These are phyloP conservation scores for Colletotrichum magnum DNA, from an alignment of 2,329 filamentous ascomycete species.

Conservation along the genomic window DNA sequence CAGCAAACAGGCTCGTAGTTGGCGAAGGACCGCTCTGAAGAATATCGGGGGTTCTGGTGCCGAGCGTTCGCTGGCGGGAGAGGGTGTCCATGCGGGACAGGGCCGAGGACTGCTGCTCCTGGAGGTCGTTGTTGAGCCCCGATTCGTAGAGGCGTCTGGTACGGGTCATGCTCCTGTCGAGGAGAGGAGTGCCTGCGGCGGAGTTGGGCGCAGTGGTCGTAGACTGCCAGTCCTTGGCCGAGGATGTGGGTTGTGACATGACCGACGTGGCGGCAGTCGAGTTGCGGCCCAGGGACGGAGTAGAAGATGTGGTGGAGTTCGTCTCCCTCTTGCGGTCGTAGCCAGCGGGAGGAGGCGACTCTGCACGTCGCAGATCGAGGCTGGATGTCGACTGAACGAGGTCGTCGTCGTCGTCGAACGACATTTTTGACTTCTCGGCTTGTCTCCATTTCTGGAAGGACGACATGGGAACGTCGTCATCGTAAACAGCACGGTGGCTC, in stretches of 20 bases:
- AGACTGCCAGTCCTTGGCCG: conserved; percentile 66
- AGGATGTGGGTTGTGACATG: conserved; percentile 76
- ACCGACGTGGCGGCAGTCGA: conserved; percentile 93
- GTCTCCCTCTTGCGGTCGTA: conserved; percentile 86
- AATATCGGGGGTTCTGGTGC: conserved; percentile 66
- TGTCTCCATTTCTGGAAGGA: conserved; percentile 84
- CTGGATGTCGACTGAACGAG: conserved; percentile 53
- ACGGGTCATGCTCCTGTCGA: conserved; percentile 79
- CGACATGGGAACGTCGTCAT: conserved; percentile 87
- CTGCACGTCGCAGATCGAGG: conserved; percentile 54
- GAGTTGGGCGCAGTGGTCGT: conserved; percentile 54
- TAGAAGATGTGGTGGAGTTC: conserved; percentile 84
- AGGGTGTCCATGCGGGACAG: conserved; percentile 86
- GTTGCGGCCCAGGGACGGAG: conserved; percentile 76
- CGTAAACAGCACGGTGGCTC: conserved; percentile 81
- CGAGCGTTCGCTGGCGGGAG: conserved; percentile 71
- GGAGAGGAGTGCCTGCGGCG: conserved; percentile 54
- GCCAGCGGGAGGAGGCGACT: conserved; percentile 71
- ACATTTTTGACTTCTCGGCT: conserved; percentile 69
- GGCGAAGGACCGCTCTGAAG: conserved; percentile 62
- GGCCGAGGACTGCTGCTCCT: conserved; percentile 84
- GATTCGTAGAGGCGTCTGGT: conserved; percentile 86
- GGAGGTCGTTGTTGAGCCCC: conserved; percentile 82
- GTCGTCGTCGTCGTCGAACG: conserved; percentile 57
- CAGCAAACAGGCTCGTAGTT: conserved; percentile 57